phyloP scores from a whole-genome alignment of 1,284 basidiomycete species.

The Clitocybe nebularis region DNA sequence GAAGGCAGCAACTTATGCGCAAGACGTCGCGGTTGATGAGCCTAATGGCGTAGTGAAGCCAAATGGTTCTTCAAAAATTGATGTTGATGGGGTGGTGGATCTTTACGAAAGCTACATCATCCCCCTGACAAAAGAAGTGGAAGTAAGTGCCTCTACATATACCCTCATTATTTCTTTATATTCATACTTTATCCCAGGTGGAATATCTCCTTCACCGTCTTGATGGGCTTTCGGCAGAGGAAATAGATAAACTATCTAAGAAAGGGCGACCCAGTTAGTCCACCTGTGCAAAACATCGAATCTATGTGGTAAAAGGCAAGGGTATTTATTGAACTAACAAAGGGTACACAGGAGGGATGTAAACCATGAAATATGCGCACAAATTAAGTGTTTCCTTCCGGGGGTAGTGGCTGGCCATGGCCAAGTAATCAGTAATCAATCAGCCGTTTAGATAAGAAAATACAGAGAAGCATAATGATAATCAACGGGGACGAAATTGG shows the following conservation, averaged over 20 bases:
- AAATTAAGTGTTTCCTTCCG: slow-evolving; percentile 10
- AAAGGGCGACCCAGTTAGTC: neutral
- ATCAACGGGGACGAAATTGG: neutral
- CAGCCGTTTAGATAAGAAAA: no score
- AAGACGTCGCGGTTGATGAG: slow-evolving; percentile 78
- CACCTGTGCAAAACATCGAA: neutral
- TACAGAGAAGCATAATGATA: slow-evolving; percentile 3
- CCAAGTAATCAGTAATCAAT: no score
- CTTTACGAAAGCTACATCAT: slow-evolving; percentile 96
- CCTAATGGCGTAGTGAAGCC: slow-evolving; percentile 23
- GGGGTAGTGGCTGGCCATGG: no score
- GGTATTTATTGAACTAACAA: slow-evolving; percentile 2
- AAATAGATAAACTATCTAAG: slow-evolving; percentile 63
- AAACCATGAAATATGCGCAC: neutral
- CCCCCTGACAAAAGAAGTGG: slow-evolving; percentile 95
- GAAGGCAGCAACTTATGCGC: slow-evolving; percentile 92
- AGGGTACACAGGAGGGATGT: neutral
- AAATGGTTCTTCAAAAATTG: slow-evolving; percentile 66
- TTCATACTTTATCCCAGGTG: slow-evolving; percentile 53
- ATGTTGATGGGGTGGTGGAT: slow-evolving; percentile 89
- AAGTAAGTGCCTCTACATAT: slow-evolving; percentile 55
- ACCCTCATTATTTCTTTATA: slow-evolving; percentile 2
- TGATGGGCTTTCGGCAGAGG: slow-evolving; percentile 74
- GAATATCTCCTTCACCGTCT: slow-evolving; percentile 87
- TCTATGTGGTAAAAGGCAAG: neutral